Evolutionary conservation across 2,329 filamentous ascomycete genomes (phyloP).

Genomic region (Basipetospora chlamydospora): DNA sequence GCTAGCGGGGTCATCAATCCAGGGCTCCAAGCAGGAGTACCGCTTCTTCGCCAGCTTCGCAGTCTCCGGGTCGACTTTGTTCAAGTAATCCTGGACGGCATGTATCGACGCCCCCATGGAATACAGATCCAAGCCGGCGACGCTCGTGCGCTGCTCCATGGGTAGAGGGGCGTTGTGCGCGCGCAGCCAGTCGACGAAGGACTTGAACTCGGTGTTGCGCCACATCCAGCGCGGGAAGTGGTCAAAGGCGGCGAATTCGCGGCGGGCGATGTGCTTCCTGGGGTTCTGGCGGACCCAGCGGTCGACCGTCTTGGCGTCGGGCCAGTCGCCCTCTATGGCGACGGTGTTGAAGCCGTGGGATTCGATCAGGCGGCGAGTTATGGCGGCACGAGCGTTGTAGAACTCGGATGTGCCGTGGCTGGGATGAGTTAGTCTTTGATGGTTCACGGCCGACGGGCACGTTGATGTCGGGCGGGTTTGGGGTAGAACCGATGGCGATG

Average conservation of each 20-base stretch:
- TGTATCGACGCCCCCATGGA: constrained; percentile 30
- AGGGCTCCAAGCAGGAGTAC: constrained; percentile 30
- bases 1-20: constrained; percentile 31
- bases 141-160: constrained; percentile 15
- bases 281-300: constrained; percentile 32
- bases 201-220: constrained; percentile 35
- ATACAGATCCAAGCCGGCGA: constrained; percentile 38
- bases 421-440: background rate
- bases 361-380: constrained; percentile 33
- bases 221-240: constrained; percentile 43
- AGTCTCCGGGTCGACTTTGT: constrained; percentile 25
- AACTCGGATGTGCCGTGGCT: constrained; percentile 39
- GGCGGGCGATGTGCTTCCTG: constrained; percentile 12
- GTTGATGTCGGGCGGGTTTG: background rate
- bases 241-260: constrained; percentile 24
- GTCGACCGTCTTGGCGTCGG: constrained; percentile 35
- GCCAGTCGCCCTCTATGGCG: constrained; percentile 38
- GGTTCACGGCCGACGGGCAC: no score
- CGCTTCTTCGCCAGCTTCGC: constrained; percentile 26
- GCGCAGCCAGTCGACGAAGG: constrained; percentile 36
- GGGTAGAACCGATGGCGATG: no score
- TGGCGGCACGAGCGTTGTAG: constrained; percentile 33
- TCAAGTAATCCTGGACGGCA: constrained; percentile 32
- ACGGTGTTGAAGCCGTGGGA: constrained; percentile 35
- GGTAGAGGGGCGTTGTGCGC: constrained; percentile 19